These are phyloP conservation scores for Rhodotorula graminis DNA, from an alignment of 768 basidiomycete species.

Conservation along the genomic window DNA sequence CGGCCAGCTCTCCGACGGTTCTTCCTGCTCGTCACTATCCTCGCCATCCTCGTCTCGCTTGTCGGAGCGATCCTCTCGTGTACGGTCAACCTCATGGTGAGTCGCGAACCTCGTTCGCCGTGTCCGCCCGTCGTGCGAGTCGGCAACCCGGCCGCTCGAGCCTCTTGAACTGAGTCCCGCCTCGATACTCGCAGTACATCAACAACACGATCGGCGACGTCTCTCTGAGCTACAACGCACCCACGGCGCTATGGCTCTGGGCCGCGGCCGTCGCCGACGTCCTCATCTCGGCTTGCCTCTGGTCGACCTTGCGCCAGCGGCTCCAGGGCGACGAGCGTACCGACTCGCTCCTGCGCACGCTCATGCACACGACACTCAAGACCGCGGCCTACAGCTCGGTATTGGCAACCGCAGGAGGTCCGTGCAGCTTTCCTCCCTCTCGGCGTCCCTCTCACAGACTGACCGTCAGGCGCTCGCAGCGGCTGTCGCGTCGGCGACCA, in stretches of 20 bases:
- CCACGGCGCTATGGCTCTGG: slow-evolving; percentile 11
- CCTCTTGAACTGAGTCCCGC: no score
- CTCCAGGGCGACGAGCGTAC: not conserved
- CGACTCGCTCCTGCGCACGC: slow-evolving; percentile 7
- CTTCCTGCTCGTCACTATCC: not conserved
- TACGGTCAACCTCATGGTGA: slow-evolving; percentile 1
- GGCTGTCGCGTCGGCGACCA: not conserved
- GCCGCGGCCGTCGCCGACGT: not conserved
- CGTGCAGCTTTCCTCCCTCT: no score
- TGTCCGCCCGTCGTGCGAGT: no score
- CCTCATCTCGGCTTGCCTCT: slow-evolving; percentile 1
- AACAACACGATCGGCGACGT: slow-evolving; percentile 2
- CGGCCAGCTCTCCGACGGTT: not conserved
- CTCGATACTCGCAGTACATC: not conserved
- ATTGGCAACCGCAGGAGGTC: slow-evolving; percentile 6
- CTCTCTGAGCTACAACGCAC: not conserved
- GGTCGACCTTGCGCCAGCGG: slow-evolving; percentile 3
- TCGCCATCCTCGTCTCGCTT: slow-evolving; percentile 1
- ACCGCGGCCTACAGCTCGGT: slow-evolving; percentile 7
- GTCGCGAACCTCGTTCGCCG: not conserved
- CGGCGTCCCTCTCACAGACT: no score
- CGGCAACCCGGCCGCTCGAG: no score
- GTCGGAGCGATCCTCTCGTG: slow-evolving; percentile 3
- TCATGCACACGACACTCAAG: slow-evolving; percentile 5
- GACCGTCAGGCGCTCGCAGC: not conserved